These are phyloP conservation scores for Exserohilum rostratum DNA, from an alignment of 2,329 filamentous ascomycete species.

Conservation along the genomic window DNA sequence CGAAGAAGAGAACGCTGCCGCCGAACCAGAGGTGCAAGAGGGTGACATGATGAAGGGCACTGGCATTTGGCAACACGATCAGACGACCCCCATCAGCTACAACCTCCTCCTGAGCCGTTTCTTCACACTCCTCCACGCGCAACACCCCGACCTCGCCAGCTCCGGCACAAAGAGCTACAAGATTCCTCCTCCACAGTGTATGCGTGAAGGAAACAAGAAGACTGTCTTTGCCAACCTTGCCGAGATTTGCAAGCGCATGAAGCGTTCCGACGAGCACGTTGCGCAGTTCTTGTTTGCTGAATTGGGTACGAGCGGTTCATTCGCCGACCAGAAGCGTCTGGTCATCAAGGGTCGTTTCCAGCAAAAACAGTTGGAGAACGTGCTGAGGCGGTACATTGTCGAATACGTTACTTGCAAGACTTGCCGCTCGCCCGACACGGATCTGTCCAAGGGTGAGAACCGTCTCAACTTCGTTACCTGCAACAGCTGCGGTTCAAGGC, in stretches of 20 bases:
- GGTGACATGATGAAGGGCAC: slow-evolving; percentile 88
- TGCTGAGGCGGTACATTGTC: slow-evolving; percentile 92
- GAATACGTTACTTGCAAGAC: slow-evolving; percentile 99
- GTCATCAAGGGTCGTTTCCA: slow-evolving; percentile 99
- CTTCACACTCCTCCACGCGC: slow-evolving; percentile 91
- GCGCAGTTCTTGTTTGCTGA: slow-evolving; percentile 97
- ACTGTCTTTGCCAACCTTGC: slow-evolving; percentile 99
- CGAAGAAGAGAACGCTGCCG: slow-evolving; percentile 55
- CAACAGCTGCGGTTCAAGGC: slow-evolving; percentile 71
- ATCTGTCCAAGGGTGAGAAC: slow-evolving; percentile 98
- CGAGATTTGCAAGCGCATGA: slow-evolving; percentile 99
- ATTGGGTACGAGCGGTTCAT: slow-evolving; percentile 94
- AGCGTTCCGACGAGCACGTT: slow-evolving; percentile 96
- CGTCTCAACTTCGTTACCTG: slow-evolving; percentile 98
- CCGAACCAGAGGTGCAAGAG: slow-evolving; percentile 60
- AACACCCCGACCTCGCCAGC: slow-evolving; percentile 94
- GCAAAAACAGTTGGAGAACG: slow-evolving; percentile 99
- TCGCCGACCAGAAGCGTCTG: slow-evolving; percentile 83
- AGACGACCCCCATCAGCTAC: slow-evolving; percentile 80
- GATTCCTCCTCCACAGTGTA: slow-evolving; percentile 97
- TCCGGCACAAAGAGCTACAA: slow-evolving; percentile 95
- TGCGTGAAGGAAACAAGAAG: slow-evolving; percentile 98
- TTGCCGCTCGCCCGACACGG: slow-evolving; percentile 60
- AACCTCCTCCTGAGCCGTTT: slow-evolving; percentile 85
- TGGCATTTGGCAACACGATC: slow-evolving; percentile 86